Evolutionary conservation across 805 yeast genomes (phyloP).

Genomic region (Priceomyces melissophilus): DNA sequence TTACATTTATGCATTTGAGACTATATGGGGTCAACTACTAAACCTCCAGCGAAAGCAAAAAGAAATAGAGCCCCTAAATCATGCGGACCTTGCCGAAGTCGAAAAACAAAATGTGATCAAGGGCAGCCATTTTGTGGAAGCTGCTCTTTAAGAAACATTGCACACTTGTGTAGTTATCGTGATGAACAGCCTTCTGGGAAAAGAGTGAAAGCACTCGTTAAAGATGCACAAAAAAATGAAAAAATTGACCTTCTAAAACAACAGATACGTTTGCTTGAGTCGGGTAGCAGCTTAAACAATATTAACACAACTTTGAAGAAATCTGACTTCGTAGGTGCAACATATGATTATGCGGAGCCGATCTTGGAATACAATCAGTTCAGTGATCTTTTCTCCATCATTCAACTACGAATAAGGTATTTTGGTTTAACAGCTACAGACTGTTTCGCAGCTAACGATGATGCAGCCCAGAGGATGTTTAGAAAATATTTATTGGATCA

Average conservation of each 20-base stretch:
- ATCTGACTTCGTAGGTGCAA: no score
- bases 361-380: no score
- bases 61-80: conserved; percentile 47
- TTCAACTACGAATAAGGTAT: conserved; percentile 2
- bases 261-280: conserved; percentile 3
- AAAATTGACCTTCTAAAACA: conserved; percentile 1
- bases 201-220: neutral
- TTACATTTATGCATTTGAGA: no score
- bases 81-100: conserved; percentile 36
- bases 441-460: conserved; percentile 4
- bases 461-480: neutral
- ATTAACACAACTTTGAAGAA: no score
- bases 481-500: conserved; percentile 3
- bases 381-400: neutral
- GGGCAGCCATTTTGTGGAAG: conserved; percentile 31
- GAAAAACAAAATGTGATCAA: conserved; percentile 40
- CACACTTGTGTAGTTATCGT: conserved; percentile 41
- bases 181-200: conserved; percentile 16
- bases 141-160: conserved; percentile 33
- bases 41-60: conserved; percentile 12
- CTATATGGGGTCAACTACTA: no score
- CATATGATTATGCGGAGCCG: no score
- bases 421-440: conserved; percentile 9
- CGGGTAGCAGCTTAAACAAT: neutral
- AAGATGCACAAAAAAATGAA: neutral